A percentile compares a stretch with the other conserved stretches of the same genome.
Conservation (phyloP, 2,329 filamentous ascomycete species). For the Apiospora rasikravindrae region DNA sequence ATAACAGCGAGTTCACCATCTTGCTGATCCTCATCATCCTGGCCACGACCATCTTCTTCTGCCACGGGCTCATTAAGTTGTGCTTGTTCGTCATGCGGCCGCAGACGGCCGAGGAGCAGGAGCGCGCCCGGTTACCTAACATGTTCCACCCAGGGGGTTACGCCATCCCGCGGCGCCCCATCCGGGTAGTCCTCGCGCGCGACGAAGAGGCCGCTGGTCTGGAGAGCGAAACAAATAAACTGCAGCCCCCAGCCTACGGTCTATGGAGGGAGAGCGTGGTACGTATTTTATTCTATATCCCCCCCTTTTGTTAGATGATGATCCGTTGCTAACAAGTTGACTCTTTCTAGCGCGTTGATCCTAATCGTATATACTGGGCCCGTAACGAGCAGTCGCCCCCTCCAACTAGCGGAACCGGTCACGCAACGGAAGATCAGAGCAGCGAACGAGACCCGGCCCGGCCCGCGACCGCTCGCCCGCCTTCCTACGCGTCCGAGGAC, state of each 20-base stretch:
- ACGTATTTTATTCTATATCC: constrained; percentile 44
- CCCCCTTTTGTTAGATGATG: too few relatives aligned
- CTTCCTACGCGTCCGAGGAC: constrained; percentile 78
- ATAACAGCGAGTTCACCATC: constrained; percentile 76
- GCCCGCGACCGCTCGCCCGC: constrained; percentile 58
- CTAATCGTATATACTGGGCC: constrained; percentile 82
- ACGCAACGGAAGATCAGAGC: constrained; percentile 13
- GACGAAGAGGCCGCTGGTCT: constrained; percentile 73
- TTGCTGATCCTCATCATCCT: constrained; percentile 80
- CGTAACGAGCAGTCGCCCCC: constrained; percentile 55
- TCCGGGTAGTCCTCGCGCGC: constrained; percentile 74
- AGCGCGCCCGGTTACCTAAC: constrained; percentile 37
- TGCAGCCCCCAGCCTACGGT: constrained; percentile 82
- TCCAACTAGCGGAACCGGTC: neutral
- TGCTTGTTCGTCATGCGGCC: constrained; percentile 67
- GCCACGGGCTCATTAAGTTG: constrained; percentile 76
- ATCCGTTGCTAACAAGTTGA: neutral
- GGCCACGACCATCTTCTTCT: constrained; percentile 77
- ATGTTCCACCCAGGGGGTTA: constrained; percentile 67
- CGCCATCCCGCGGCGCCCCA: constrained; percentile 73
- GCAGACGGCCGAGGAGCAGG: constrained; percentile 34
- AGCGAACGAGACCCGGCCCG: neutral
- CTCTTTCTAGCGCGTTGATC: constrained; percentile 69
- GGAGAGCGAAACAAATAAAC: constrained; percentile 59
- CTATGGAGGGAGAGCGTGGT: constrained; percentile 84